Percentiles rank a stretch among this genome's conserved stretches.
Conservation (phyloP, 805 yeast genomes). For the Suhomyces kilbournensis region DNA sequence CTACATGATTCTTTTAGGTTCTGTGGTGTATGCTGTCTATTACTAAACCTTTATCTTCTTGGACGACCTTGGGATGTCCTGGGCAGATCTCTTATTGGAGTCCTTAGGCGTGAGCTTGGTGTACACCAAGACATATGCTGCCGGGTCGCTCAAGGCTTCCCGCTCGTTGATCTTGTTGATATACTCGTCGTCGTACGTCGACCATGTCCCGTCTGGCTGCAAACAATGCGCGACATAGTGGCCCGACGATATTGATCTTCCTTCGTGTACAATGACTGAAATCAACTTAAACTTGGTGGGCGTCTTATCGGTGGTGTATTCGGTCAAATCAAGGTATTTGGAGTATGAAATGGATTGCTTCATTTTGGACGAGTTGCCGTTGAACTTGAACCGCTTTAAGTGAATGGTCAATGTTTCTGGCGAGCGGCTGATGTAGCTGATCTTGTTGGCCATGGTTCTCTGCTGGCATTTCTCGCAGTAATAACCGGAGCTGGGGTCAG, state of each 20-base stretch:
- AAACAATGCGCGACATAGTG: constrained; percentile 89
- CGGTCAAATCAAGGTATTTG: constrained; percentile 66
- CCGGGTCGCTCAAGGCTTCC: constrained; percentile 74
- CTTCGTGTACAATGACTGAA: constrained; percentile 90
- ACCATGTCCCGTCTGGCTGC: constrained; percentile 92
- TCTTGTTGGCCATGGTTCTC: constrained; percentile 74
- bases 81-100: constrained; percentile 3
- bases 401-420: constrained; percentile 89
- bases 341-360: constrained; percentile 85
- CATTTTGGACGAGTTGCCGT: constrained; percentile 77
- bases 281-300: constrained; percentile 64
- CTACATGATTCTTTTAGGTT: too few species aligned
- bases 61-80: neutral
- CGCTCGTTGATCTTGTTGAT: constrained; percentile 69
- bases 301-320: constrained; percentile 36
- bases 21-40: neutral
- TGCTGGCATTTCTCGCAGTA: constrained; percentile 83
- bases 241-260: constrained; percentile 87
- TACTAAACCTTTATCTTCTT: constrained; percentile 9
- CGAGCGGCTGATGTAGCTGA: constrained; percentile 68
- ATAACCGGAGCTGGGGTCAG: constrained; percentile 69
- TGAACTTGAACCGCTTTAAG: constrained; percentile 86
- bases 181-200: constrained; percentile 90
- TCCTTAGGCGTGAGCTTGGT: constrained; percentile 65
- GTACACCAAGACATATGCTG: constrained; percentile 88